These are phyloP conservation scores for Paecilomyces niveus DNA, from an alignment of 2,329 filamentous ascomycete genomes.

Conservation along the genomic window DNA sequence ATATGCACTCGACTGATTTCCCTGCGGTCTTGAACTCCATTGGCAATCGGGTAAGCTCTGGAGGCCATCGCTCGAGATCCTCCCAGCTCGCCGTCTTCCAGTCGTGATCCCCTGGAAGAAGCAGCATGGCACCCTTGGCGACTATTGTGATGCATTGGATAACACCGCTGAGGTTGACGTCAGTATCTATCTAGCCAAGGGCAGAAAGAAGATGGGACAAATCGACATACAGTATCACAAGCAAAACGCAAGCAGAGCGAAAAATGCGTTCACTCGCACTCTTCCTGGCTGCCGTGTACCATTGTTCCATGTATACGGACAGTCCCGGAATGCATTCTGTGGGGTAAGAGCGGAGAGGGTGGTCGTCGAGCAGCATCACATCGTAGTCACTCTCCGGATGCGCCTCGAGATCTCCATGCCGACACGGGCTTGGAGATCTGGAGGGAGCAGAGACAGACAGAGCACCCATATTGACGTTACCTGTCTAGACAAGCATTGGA, in stretches of 20 bases:
- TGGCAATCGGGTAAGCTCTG: constrained; percentile 7
- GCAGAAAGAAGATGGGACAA: not conserved
- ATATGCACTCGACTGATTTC: constrained; percentile 13
- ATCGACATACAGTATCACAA: constrained; percentile 16
- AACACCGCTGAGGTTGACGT: constrained; percentile 8
- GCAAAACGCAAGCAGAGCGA: constrained; percentile 15
- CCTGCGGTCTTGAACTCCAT: constrained; percentile 7
- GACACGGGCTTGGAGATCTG: not conserved
- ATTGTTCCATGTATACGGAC: constrained; percentile 10
- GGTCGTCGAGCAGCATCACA: constrained; percentile 24
- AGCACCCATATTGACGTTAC: not conserved
- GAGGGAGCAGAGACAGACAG: not conserved
- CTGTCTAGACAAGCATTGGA: not conserved
- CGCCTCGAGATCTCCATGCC: constrained; percentile 17
- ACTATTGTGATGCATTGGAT: constrained; percentile 14
- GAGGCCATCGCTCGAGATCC: not conserved
- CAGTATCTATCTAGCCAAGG: not conserved
- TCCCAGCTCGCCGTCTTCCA: constrained; percentile 1
- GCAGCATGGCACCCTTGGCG: constrained; percentile 11
- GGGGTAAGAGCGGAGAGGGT: constrained; percentile 26
- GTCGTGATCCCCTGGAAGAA: constrained; percentile 6
- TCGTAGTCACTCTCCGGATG: constrained; percentile 13
- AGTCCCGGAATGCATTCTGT: constrained; percentile 22
- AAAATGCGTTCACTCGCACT: constrained; percentile 16
- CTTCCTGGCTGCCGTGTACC: constrained; percentile 7